Evolutionary conservation across 495 filamentous ascomycete species (phyloP), one percentile per base, ranked within the genome.

Genomic region (Penicillium longicatenatum): DNA sequence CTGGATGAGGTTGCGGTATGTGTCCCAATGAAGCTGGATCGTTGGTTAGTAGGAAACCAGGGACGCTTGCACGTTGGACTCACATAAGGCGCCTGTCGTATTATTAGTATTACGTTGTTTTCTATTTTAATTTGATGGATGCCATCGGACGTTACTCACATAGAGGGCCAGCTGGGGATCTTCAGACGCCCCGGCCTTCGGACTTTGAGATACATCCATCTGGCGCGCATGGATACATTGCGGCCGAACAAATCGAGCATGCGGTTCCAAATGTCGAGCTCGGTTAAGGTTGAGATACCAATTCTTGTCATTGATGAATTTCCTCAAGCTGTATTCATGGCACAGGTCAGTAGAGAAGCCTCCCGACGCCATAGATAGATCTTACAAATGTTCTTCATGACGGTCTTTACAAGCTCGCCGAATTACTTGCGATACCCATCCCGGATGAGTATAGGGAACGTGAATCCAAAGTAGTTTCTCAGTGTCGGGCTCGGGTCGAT

Each of bases 391-490:
- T 8, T 67, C 50, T 2, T 65, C 68, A 59, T 64, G 74, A 59
- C 67, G 55, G 35, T 64, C 67, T n/a, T 63, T 47, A 29, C 60
- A 64, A 4, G 61, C 60, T 6, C 57, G 62, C 0, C 61, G 55
- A 6, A 70, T 66, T 14, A 70, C 55, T 20, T 58, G 63, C 22
- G 81, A 83, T 12, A 88, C 86, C 86, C 86, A 89, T 7, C 79
- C 77, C 3, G 86, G 81, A 66, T 88, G 84, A 4, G 82, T 89
- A 57, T 81, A 89, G 0, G 85, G 85, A 26, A 87, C 67, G 63
- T 89, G 86, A 37, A 88, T 81, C 86, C 86, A 89, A 52, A 83
- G 76, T 35, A 88, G 79, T 62, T 85, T 74, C 50, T 79, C 75
- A 0, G 66, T 75, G 14, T 65, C 70, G 41, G 70, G 62, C 47